Percentiles rank a stretch among this genome's conserved stretches.
Evolutionary conservation across 768 basidiomycete species (phyloP).

Genomic region (Russula griseocarnosa): DNA sequence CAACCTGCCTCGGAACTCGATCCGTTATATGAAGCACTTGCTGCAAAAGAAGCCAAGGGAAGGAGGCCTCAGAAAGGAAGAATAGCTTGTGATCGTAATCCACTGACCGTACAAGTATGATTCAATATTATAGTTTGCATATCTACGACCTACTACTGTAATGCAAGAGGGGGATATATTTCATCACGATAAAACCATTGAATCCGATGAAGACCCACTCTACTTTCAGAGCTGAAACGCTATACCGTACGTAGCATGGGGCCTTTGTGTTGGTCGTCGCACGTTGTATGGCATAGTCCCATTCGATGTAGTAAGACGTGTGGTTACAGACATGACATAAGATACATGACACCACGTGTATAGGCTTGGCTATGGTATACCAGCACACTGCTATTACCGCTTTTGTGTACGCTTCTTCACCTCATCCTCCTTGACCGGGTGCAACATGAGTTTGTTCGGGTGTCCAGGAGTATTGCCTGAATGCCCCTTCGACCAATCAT

Average conservation of each 20-base stretch:
- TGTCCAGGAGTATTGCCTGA: slow-evolving; percentile 69
- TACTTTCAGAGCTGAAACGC: not conserved
- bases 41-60: slow-evolving; percentile 24
- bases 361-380: not conserved
- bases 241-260: not conserved
- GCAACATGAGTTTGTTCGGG: slow-evolving; percentile 79
- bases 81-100: slow-evolving; percentile 9
- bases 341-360: not conserved
- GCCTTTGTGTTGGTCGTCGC: not conserved
- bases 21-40: slow-evolving; percentile 70
- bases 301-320: not conserved
- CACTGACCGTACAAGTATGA: slow-evolving; percentile 9
- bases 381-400: slow-evolving; percentile 31
- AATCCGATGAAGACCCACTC: not conserved
- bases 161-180: not conserved
- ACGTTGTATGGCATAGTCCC: not conserved
- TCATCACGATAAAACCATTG: not conserved
- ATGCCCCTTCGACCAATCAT: slow-evolving; percentile 93
- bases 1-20: slow-evolving; percentile 81
- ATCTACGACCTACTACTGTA: slow-evolving; percentile 19
- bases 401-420: slow-evolving; percentile 57
- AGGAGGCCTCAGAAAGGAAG: slow-evolving; percentile 12
- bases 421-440: slow-evolving; percentile 84
- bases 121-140: slow-evolving; percentile 8
- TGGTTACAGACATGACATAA: not conserved